These are phyloP conservation scores for Jackrogersella minutella DNA, from an alignment of 495 filamentous ascomycete species.

Conservation along the genomic window DNA sequence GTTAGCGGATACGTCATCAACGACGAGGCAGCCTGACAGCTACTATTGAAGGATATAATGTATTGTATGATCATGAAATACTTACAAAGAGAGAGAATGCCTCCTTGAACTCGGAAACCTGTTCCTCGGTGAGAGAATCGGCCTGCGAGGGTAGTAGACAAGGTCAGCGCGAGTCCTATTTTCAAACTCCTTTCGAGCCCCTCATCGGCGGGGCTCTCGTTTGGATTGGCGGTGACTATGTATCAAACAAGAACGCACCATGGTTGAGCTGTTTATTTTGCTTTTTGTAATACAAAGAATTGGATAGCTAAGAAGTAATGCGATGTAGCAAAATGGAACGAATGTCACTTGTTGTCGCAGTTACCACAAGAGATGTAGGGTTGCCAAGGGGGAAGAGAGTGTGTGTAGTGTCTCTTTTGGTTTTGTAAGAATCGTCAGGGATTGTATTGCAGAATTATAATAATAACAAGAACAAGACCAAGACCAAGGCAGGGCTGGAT, in stretches of 20 bases:
- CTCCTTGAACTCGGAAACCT: conserved; percentile 99
- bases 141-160: conserved; percentile 61
- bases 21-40: background rate
- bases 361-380: conserved; percentile 19
- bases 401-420: conserved; percentile 9
- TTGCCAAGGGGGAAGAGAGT: conserved; percentile 38
- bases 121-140: conserved; percentile 96
- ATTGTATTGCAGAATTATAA: conserved; percentile 5
- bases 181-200: conserved; percentile 28
- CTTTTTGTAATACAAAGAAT: conserved; percentile 2
- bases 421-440: conserved; percentile 32
- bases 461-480: conserved; percentile 23
- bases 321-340: conserved; percentile 23
- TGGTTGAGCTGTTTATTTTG: conserved; percentile 24
- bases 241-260: conserved; percentile 26
- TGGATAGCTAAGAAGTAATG: background rate
- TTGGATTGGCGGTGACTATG: conserved; percentile 29
- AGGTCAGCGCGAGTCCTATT: conserved; percentile 41
- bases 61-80: conserved; percentile 39
- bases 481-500: conserved; percentile 40
- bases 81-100: conserved; percentile 99
- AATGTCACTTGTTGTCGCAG: conserved; percentile 23
- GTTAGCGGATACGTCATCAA: conserved; percentile 42
- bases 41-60: background rate
- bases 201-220: conserved; percentile 41